A percentile compares a stretch with the other conserved stretches of the same genome.
Evolutionary conservation across 2,329 filamentous ascomycete species (phyloP).

Genomic region (Exophiala sideris): DNA sequence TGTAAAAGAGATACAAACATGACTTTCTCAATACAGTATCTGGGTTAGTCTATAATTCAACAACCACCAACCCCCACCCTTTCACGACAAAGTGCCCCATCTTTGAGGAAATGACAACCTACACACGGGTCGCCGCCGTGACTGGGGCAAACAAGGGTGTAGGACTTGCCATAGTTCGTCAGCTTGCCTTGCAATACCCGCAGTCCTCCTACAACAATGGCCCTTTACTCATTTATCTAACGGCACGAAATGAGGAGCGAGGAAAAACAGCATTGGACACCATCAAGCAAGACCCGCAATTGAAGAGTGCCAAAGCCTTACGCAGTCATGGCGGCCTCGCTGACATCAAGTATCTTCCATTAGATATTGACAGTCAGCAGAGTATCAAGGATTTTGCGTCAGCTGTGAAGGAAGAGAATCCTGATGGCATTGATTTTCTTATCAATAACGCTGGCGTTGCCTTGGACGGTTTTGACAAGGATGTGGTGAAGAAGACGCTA

Average conservation of each 20-base stretch:
- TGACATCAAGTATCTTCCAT: slow-evolving; percentile 46
- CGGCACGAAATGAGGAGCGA: slow-evolving; percentile 47
- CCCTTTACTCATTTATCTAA: slow-evolving; percentile 53
- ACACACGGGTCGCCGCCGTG: slow-evolving; percentile 47
- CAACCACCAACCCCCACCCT: neutral
- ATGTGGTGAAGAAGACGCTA: slow-evolving; percentile 50
- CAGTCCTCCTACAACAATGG: slow-evolving; percentile 47
- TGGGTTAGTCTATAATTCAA: neutral
- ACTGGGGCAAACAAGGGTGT: slow-evolving; percentile 54
- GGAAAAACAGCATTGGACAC: slow-evolving; percentile 47
- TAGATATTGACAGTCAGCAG: slow-evolving; percentile 48
- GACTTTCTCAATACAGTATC: neutral
- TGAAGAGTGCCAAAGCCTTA: slow-evolving; percentile 48
- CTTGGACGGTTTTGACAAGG: slow-evolving; percentile 45
- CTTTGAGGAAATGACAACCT: slow-evolving; percentile 29
- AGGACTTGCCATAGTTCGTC: slow-evolving; percentile 50
- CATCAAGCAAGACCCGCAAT: slow-evolving; percentile 43
- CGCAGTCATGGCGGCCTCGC: slow-evolving; percentile 41
- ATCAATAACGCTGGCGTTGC: slow-evolving; percentile 55
- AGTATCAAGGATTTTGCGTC: slow-evolving; percentile 45
- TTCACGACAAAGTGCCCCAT: neutral
- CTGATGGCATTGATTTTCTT: slow-evolving; percentile 50
- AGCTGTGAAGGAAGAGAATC: slow-evolving; percentile 44
- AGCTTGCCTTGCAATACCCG: slow-evolving; percentile 54
- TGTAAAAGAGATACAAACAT: neutral